Conservation (phyloP, 2,329 filamentous ascomycete species). For the Magnaporthales sp. region DNA sequence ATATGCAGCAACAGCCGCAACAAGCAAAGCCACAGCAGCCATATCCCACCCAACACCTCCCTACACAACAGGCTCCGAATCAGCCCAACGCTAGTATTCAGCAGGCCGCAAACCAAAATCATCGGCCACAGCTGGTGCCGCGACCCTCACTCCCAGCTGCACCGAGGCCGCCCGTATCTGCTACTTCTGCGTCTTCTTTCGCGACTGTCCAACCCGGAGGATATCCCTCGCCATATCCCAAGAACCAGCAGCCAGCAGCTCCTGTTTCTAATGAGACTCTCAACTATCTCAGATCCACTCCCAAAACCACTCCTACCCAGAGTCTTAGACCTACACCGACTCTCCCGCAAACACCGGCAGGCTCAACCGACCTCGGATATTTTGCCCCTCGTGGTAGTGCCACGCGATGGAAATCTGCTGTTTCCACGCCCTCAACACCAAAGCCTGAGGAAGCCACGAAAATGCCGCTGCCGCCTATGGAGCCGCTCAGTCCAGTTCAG, state of each 20-base stretch:
- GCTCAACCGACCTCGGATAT: not conserved
- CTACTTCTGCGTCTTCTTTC: not conserved
- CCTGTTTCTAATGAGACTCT: constrained; percentile 4
- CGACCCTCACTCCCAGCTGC: not conserved
- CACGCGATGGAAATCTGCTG: constrained; percentile 49
- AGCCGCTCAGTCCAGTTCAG: constrained; percentile 49
- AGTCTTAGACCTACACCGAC: constrained; percentile 7
- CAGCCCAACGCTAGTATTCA: not conserved
- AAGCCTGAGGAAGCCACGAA: constrained; percentile 25
- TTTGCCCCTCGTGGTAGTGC: constrained; percentile 25
- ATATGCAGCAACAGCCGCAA: constrained; percentile 4
- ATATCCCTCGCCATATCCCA: not conserved
- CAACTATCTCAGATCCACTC: constrained; percentile 7
- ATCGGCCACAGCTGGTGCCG: not conserved
- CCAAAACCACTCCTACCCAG: constrained; percentile 2
- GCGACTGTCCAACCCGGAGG: not conserved
- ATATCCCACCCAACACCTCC: not conserved
- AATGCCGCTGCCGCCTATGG: constrained; percentile 43
- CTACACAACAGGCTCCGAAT: not conserved
- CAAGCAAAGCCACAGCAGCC: constrained; percentile 3
- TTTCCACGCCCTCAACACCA: constrained; percentile 50
- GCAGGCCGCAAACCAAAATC: not conserved
- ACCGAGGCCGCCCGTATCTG: not conserved
- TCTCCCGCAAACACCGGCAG: constrained; percentile 14
- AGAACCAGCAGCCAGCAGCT: constrained; percentile 6